Base-by-base conservation (phyloP, 2,329 filamentous ascomycete species). In the Colletotrichum spaethianum region DNA sequence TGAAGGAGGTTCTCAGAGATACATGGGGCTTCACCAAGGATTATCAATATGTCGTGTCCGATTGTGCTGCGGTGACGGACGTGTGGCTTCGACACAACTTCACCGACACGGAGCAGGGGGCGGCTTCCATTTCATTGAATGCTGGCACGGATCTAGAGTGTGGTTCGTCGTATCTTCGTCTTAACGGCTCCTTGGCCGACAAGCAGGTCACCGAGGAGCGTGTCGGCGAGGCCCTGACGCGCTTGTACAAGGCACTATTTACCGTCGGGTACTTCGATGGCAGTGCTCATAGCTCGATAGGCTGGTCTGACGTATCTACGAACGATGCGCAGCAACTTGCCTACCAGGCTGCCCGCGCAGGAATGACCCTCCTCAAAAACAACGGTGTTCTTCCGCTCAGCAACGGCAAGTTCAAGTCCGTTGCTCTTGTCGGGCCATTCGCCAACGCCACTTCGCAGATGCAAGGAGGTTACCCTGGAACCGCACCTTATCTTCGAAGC, bases 1-100 rank as follows among this genome's bases (percentile, higher is more conserved):
- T 93, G 46, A 85, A 91, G 74, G 88, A 87, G 0, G 83, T 93
- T 20, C 83, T 93, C 5, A 86, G 92, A 2, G 87, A 92, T 53
- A 87, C 90, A 75, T 93, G 91, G 89, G 86, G 84, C 60, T 94
- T 90, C 85, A 88, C 85, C 0, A 84, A 86, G 8, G 85, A 89
- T 59, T 86, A 90, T 64, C 88, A 92, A 73, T 92, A 87, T 77
- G 86, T 93, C 46, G 90, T 89, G 1, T 88, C 86, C 20, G 91
- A 93, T 77, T 93, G 92, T 74, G 90, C 90, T 68, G 87, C 92
- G 0, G 83, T 92, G 0, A 82, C 86, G 53, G 87, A 92, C 76
- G 86, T 92, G 66, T 90, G 83, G 74, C 81, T 77, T 28, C 78
- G 81, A 38, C 83, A 85, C 52, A 78, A 83, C 56, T 85, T 33